These are phyloP conservation scores for Candida sp. DNA, from an alignment of 1,139 yeast genomes.

Conservation along the genomic window DNA sequence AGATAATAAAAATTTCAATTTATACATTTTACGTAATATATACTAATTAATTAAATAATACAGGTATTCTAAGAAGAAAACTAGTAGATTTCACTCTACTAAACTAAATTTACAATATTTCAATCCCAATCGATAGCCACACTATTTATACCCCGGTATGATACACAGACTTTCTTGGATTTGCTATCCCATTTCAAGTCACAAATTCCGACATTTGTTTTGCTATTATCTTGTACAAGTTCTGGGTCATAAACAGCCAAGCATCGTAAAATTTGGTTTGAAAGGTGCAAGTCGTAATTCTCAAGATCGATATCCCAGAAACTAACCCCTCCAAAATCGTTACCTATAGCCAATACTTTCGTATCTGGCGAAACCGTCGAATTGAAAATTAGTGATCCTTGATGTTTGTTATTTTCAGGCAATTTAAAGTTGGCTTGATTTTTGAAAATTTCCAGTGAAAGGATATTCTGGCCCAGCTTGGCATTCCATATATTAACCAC, in stretches of 20 bases:
- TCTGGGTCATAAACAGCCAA: slow-evolving; percentile 20
- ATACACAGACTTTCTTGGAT: slow-evolving; percentile 31
- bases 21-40: no score
- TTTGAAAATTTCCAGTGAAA: slow-evolving; percentile 22
- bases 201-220: slow-evolving; percentile 29
- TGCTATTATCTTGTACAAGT: slow-evolving; percentile 5
- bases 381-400: slow-evolving; percentile 34
- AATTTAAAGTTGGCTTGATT: slow-evolving; percentile 18
- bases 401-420: slow-evolving; percentile 6
- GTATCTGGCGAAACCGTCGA: slow-evolving; percentile 51
- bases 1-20: background rate
- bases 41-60: background rate
- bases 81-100: background rate
- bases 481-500: slow-evolving; percentile 68
- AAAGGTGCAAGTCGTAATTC: slow-evolving; percentile 5
- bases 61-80: background rate
- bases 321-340: slow-evolving; percentile 53
- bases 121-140: slow-evolving; percentile 23
- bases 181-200: slow-evolving; percentile 42
- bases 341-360: slow-evolving; percentile 56
- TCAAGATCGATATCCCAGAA: slow-evolving; percentile 45
- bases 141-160: slow-evolving; percentile 43
- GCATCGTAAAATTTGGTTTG: slow-evolving; percentile 16
- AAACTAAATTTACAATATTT: background rate
- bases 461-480: slow-evolving; percentile 28